Percentiles rank a stretch among this genome's conserved stretches.
Conservation (phyloP, 2,329 filamentous ascomycete genomes). For the Fusarium lateritium region DNA sequence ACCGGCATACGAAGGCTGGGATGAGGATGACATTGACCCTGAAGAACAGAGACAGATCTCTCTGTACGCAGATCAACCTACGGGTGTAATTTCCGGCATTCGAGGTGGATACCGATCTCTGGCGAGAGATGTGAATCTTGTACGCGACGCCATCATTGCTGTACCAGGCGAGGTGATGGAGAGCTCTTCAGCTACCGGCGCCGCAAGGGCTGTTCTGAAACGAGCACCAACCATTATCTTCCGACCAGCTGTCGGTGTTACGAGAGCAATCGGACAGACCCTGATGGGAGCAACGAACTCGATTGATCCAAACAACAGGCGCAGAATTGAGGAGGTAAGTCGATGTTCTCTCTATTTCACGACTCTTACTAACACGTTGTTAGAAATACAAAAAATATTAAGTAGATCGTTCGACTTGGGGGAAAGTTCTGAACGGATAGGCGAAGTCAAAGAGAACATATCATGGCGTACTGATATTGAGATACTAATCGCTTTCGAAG, state of each 20-base stretch:
- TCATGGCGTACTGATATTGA: constrained; percentile 30
- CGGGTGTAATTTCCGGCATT: constrained; percentile 88
- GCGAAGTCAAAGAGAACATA: constrained; percentile 25
- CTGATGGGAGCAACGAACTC: constrained; percentile 93
- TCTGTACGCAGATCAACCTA: constrained; percentile 93
- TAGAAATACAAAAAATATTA: constrained; percentile 67
- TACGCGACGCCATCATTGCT: constrained; percentile 92
- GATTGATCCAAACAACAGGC: constrained; percentile 85
- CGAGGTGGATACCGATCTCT: constrained; percentile 86
- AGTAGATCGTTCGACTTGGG: constrained; percentile 11
- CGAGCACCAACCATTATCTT: constrained; percentile 95
- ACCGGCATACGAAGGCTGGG: constrained; percentile 60
- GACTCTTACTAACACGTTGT: constrained; percentile 24
- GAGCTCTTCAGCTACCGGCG: constrained; percentile 83
- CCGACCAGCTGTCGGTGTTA: constrained; percentile 89
- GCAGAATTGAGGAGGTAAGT: constrained; percentile 91
- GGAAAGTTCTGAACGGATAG: constrained; percentile 1
- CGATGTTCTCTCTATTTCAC: not conserved
- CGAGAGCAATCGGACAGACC: constrained; percentile 89
- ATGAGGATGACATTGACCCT: constrained; percentile 74
- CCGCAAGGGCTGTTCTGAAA: constrained; percentile 82
- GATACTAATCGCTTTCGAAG: constrained; percentile 19
- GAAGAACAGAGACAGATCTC: constrained; percentile 86
- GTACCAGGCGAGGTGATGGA: constrained; percentile 94
- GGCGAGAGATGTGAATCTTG: constrained; percentile 87